Conservation (phyloP, 148 eudicot species). For the Diospyros lotus region DNA sequence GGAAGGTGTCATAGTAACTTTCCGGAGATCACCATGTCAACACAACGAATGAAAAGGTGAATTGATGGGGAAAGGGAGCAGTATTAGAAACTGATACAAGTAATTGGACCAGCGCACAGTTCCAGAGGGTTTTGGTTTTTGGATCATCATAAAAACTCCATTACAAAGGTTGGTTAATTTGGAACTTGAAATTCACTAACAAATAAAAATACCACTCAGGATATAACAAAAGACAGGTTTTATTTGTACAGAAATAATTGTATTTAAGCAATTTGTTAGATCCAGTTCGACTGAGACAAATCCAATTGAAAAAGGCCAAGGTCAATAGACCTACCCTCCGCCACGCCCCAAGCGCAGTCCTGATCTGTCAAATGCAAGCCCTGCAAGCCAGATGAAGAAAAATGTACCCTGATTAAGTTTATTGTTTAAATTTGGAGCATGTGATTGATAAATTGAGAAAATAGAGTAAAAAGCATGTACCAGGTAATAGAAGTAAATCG, state of each 20-base stretch:
- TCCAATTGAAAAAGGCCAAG: background rate
- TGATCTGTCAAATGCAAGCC: slow-evolving; percentile 93
- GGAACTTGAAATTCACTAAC: background rate
- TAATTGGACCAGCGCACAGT: background rate
- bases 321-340: slow-evolving; percentile 72
- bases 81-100: background rate
- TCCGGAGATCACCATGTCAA: slow-evolving; percentile 15
- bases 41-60: background rate
- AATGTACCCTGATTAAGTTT: slow-evolving; percentile 12
- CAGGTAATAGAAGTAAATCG: slow-evolving; percentile 86
- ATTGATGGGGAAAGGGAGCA: background rate
- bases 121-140: background rate
- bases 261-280: background rate
- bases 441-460: slow-evolving; percentile 7
- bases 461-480: slow-evolving; percentile 30
- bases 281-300: slow-evolving; percentile 3
- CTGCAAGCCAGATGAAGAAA: slow-evolving; percentile 30
- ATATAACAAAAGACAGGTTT: background rate
- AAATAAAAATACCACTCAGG: background rate
- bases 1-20: slow-evolving; percentile 94
- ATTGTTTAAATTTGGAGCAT: background rate
- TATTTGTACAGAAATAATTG: background rate
- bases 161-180: background rate
- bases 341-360: slow-evolving; percentile 99
- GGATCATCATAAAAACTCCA: background rate